Percentiles rank a stretch among this genome's conserved stretches.
phyloP scores from a whole-genome alignment of 2,329 filamentous ascomycete species.

The Ophiosphaerella herpotricha region DNA sequence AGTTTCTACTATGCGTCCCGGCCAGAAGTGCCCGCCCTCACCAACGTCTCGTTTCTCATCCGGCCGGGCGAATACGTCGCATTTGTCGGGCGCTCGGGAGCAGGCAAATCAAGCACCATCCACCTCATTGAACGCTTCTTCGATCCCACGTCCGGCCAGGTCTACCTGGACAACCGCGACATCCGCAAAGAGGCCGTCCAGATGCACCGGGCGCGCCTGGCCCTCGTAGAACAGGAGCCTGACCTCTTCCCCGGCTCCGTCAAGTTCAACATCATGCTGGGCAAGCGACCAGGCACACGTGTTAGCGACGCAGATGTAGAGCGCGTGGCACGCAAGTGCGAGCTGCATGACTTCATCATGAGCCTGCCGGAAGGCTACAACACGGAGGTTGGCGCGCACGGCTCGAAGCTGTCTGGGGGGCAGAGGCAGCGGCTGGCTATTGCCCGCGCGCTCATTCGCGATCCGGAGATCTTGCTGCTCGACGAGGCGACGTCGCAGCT shows the following conservation, averaged over 20 bases:
- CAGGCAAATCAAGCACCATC: conserved; percentile 53
- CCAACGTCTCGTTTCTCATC: conserved; percentile 48
- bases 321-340: conserved; percentile 48
- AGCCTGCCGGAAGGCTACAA: conserved; percentile 54
- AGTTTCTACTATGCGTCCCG: conserved; percentile 40
- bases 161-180: conserved; percentile 50
- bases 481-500: conserved; percentile 55
- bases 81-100: conserved; percentile 52
- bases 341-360: conserved; percentile 54
- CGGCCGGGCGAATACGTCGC: conserved; percentile 45
- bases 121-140: conserved; percentile 55
- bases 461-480: conserved; percentile 52
- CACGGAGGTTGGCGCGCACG: conserved; percentile 51
- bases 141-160: conserved; percentile 46
- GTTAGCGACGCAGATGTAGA: conserved; percentile 34
- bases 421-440: conserved; percentile 54
- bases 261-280: conserved; percentile 51
- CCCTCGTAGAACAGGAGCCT: conserved; percentile 52
- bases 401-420: conserved; percentile 51
- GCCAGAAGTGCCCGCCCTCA: conserved; percentile 38
- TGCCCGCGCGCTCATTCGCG: conserved; percentile 52
- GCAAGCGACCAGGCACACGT: conserved; percentile 34
- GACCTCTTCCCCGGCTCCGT: conserved; percentile 53
- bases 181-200: conserved; percentile 46
- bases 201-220: conserved; percentile 46